These are phyloP conservation scores for Pyricularia grisea DNA, from an alignment of 2,329 filamentous ascomycete genomes.

Conservation along the genomic window DNA sequence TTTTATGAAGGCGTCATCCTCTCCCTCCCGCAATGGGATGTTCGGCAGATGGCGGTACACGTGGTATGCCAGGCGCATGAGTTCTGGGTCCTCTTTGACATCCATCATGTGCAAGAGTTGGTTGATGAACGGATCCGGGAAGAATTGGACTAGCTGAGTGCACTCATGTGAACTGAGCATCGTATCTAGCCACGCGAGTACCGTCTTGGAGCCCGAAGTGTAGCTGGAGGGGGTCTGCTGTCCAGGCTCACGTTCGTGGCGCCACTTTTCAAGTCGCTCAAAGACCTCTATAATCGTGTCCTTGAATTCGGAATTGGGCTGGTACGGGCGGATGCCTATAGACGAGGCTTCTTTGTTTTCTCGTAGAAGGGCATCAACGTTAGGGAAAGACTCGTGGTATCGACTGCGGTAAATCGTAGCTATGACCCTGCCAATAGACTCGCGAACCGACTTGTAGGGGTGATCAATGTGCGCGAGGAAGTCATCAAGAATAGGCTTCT, in stretches of 20 bases:
- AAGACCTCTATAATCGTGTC: slow-evolving; percentile 69
- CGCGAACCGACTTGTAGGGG: slow-evolving; percentile 93
- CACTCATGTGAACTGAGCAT: slow-evolving; percentile 89
- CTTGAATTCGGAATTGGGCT: slow-evolving; percentile 65
- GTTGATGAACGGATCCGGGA: slow-evolving; percentile 80
- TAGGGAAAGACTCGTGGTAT: slow-evolving; percentile 88
- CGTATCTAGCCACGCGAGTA: slow-evolving; percentile 88
- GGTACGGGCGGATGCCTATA: slow-evolving; percentile 76
- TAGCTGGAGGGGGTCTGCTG: slow-evolving; percentile 92
- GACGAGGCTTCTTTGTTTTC: slow-evolving; percentile 72
- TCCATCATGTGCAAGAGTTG: slow-evolving; percentile 99
- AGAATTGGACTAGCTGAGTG: slow-evolving; percentile 82
- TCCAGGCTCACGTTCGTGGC: slow-evolving; percentile 70
- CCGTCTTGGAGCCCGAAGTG: slow-evolving; percentile 92
- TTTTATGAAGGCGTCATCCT: slow-evolving; percentile 76
- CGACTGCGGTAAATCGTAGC: slow-evolving; percentile 82
- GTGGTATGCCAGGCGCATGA: slow-evolving; percentile 89
- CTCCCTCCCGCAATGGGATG: slow-evolving; percentile 68
- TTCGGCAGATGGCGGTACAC: slow-evolving; percentile 96
- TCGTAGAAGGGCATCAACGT: slow-evolving; percentile 65
- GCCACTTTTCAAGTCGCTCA: slow-evolving; percentile 73
- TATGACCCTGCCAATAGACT: slow-evolving; percentile 85
- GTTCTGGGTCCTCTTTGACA: slow-evolving; percentile 93
- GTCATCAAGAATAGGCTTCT: slow-evolving; percentile 79
- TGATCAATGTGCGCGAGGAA: slow-evolving; percentile 91